Conservation (phyloP, 176 grass and related monocot genomes). For the Aegilops tauschii region DNA sequence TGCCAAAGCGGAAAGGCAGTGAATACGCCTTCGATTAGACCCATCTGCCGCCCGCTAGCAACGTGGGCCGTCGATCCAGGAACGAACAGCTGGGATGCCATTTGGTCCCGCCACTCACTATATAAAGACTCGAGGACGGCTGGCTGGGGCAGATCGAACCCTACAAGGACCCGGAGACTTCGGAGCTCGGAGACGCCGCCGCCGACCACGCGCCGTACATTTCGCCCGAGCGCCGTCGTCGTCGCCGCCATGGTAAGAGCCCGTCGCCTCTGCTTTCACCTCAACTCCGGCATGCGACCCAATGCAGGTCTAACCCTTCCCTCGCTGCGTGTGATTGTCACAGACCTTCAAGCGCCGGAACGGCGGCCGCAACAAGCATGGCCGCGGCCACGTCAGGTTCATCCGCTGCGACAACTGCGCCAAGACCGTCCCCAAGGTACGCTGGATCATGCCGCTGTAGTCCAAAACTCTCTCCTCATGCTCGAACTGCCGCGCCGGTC, state of each 20-base stretch:
- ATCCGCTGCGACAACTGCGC: slow-evolving; percentile 74
- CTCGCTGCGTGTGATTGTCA: not conserved
- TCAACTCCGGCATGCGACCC: not conserved
- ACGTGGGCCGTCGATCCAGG: not conserved
- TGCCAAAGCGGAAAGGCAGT: not conserved
- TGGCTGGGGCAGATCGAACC: not conserved
- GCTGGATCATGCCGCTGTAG: not conserved
- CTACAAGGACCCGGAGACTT: not conserved
- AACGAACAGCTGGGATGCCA: not conserved
- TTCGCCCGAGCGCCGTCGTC: not conserved
- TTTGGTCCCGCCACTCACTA: not conserved
- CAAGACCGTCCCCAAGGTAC: slow-evolving; percentile 66
- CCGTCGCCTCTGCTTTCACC: too few species aligned
- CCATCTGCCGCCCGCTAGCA: not conserved
- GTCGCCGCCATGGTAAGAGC: slow-evolving; percentile 11
- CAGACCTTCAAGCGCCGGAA: slow-evolving; percentile 80
- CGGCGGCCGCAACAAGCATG: slow-evolving; percentile 74
- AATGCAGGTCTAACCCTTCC: not conserved
- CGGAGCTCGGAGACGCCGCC: not conserved
- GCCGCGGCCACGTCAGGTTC: slow-evolving; percentile 69
- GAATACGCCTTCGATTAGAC: not conserved
- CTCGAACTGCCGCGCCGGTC: not conserved
- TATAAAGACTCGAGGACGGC: not conserved
- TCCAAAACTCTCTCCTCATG: not conserved
- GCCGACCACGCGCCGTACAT: not conserved